Base-by-base conservation (phyloP, 805 yeast genomes). In the Barnettozyma wickerhamii region DNA sequence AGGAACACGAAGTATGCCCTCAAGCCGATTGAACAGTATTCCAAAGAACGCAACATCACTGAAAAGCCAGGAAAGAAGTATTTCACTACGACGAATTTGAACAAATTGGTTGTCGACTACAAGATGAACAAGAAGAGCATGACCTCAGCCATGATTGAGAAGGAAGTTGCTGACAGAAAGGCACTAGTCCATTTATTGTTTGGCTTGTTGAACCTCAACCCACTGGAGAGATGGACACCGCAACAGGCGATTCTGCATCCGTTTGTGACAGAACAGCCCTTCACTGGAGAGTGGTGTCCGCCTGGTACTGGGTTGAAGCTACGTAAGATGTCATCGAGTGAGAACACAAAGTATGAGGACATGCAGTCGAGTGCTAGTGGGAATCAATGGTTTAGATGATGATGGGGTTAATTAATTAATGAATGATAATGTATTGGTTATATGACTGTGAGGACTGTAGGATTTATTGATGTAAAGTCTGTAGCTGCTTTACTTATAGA, bases 161-260 rank as follows among this genome's bases (percentile, higher is more conserved):
- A 74, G 51, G 97, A 91, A 60, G 69, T 81, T 68, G 72, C 70
- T 38, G 87, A 86, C 49, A 69, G 98, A 35, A 72, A 70, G 36
- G 71, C 84, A 30, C 70, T 91, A 42, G 68, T 81, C 19, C 95
- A 91, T 60, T 87, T 93, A 52, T 68, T 93, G 36, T 63, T 69
- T 32, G 95, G 95, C 19, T 73, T 87, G 9, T 67, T 93, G 46
- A 86, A 83, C 49, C 62, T 88, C 53, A 90, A 91, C 60, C 99
- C 99, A 0, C 72, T 93, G 52, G 96, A 89, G 60, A 76, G 99
- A 52, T 84, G 96, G 84, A 87, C 97, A 0, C 99, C 99, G 10
- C 96, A 88, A 51, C 97, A 93, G 60, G 99, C 98, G 0, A 68
- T 81, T 13, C 68, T 77, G 60, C 99, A 93, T 64, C 97, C 98